These are phyloP conservation scores for Pugionium cornutum DNA, from an alignment of 345 rosid genomes.

Conservation along the genomic window DNA sequence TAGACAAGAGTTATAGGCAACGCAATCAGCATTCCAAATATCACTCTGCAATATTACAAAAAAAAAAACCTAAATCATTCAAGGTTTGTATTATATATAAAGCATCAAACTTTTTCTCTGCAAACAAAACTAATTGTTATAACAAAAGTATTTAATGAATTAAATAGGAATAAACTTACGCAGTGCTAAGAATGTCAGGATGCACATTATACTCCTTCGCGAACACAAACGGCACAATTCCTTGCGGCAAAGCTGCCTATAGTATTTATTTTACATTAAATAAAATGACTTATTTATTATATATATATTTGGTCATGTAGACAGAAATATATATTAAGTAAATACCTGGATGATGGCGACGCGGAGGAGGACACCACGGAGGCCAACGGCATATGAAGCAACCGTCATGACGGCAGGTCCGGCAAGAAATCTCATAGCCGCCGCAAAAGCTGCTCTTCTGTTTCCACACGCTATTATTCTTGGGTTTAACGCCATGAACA, in stretches of 20 bases:
- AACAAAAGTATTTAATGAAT: background rate
- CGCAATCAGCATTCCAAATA: slow-evolving; percentile 97
- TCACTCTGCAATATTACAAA: slow-evolving; percentile 58
- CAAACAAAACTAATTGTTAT: too few relatives aligned
- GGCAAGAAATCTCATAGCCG: slow-evolving; percentile 91
- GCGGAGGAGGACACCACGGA: slow-evolving; percentile 78
- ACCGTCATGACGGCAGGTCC: slow-evolving; percentile 99
- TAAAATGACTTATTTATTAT: too few relatives aligned
- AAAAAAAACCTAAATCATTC: too few relatives aligned
- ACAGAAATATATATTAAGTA: too few relatives aligned
- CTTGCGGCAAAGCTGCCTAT: too few relatives aligned
- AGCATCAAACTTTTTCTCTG: too few relatives aligned
- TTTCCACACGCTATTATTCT: slow-evolving; percentile 99
- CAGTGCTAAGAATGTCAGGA: slow-evolving; percentile 67
- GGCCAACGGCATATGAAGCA: slow-evolving; percentile 91
- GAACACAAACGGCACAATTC: too few relatives aligned
- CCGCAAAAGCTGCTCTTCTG: slow-evolving; percentile 81
- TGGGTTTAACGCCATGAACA: slow-evolving; percentile 99
- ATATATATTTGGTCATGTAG: too few relatives aligned
- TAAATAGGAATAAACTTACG: slow-evolving; percentile 46
- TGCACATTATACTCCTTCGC: slow-evolving; percentile 25
- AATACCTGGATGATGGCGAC: slow-evolving; percentile 94
- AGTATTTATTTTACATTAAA: too few relatives aligned
- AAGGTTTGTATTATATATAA: too few relatives aligned
- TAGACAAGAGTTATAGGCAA: slow-evolving; percentile 92